phyloP scores from a whole-genome alignment of 1,139 yeast genomes.

The Blastobotrys illinoisensis region DNA sequence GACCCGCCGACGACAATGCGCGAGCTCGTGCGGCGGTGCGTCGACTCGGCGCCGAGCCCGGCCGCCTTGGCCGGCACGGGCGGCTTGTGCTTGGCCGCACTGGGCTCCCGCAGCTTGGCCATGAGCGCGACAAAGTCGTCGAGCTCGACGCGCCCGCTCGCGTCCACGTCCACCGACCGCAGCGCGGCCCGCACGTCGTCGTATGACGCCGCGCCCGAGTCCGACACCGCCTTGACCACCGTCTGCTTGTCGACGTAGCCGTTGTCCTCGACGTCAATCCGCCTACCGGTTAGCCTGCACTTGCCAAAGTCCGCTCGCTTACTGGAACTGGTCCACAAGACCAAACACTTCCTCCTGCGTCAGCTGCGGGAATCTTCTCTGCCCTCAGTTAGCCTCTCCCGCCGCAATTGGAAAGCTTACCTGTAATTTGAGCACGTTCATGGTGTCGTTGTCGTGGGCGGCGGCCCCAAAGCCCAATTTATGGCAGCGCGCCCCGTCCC shows the following conservation, averaged over 20 bases:
- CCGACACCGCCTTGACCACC: constrained; percentile 77
- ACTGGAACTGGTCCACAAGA: constrained; percentile 70
- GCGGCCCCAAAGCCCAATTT: not conserved
- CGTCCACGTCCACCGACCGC: constrained; percentile 87
- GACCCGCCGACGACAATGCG: constrained; percentile 77
- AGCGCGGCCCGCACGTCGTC: constrained; percentile 93
- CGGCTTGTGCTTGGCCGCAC: constrained; percentile 21
- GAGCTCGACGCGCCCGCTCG: constrained; percentile 92
- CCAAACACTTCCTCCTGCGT: constrained; percentile 81
- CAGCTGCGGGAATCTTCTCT: constrained; percentile 81
- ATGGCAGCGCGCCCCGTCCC: not conserved
- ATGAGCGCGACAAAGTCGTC: constrained; percentile 88
- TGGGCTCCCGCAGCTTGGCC: constrained; percentile 33
- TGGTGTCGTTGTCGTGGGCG: constrained; percentile 17
- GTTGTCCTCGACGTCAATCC: constrained; percentile 80
- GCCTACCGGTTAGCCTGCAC: constrained; percentile 38
- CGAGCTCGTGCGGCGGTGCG: constrained; percentile 14
- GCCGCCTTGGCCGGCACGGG: constrained; percentile 19
- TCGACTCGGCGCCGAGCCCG: constrained; percentile 7
- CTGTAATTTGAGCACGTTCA: constrained; percentile 53
- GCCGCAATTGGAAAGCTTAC: constrained; percentile 28
- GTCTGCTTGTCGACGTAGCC: constrained; percentile 96
- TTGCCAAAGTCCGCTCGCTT: no score
- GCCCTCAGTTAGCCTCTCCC: constrained; percentile 1
- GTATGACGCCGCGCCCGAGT: constrained; percentile 72